Evolutionary conservation across 129 eudicot genomes (phyloP), one percentile per base, ranked within the genome.

Genomic region (Flaveria brownii): DNA sequence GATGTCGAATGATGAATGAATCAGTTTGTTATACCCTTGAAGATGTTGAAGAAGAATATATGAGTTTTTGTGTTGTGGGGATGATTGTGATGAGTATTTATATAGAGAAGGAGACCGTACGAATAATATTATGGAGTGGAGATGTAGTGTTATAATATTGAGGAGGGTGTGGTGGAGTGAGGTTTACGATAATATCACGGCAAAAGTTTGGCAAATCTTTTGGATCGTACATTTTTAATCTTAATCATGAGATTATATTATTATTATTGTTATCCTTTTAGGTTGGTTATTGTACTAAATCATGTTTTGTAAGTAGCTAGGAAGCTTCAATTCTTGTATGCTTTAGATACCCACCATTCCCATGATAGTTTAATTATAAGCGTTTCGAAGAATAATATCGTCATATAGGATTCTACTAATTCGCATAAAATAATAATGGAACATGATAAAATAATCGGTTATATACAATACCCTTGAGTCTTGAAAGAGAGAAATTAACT

Each of bases 111-210:
- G 71, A 59, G 62, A 60, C 71, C 72, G 82, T 78, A 60, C 77
- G 18, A 46, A 65, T 50, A 51, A 56, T 55, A 36, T 36, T 36
- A 30, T 68, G 55, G 20, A 15, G 70, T 47, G 56, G 69, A 46
- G 45, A 47, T 78, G 33, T 52, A 43, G 76, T 12, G 51, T 33
- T 78, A 76, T 71, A 49, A 62, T 49, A 49, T 30, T 23, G 55
- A 39, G n/a, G 65, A 51, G 72, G 67, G 43, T 25, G 43, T 25
- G 41, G 81, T 79, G 70, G 77, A 78, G 72, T 78, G 77, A 60
- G 56, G 75, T 52, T 60, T 56, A 80, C 74, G 42, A 73, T 43
- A 64, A 80, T 73, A 61, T 55, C 79, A 60, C 62, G 62, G 78
- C 73, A 66, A 67, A 54, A 51, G 41, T 72, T 73, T 65, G n/a